These are phyloP conservation scores for Phytophthora ramorum DNA, from an alignment of 352 stramenopile genomes.

Conservation along the genomic window DNA sequence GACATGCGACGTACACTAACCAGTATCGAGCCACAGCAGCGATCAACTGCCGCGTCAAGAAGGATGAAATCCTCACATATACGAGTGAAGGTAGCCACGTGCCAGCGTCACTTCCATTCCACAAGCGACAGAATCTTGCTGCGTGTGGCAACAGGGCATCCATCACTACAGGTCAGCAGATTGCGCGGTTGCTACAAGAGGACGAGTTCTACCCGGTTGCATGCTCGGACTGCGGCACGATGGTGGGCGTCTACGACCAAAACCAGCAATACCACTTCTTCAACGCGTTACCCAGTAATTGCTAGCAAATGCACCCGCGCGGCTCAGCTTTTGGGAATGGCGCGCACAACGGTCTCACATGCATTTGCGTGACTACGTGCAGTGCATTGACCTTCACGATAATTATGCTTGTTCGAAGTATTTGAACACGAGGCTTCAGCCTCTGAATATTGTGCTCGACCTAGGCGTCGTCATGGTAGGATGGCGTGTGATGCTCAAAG, in stretches of 20 bases:
- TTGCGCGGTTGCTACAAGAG: slow-evolving; percentile 38
- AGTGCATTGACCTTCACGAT: slow-evolving; percentile 3
- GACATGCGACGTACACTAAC: slow-evolving; percentile 69
- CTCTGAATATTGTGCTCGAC: slow-evolving; percentile 24
- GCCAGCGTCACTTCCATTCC: slow-evolving; percentile 37
- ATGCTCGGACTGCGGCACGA: slow-evolving; percentile 81
- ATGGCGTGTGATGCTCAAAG: slow-evolving; percentile 9
- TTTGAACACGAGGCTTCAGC: too few relatives aligned
- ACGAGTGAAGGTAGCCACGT: slow-evolving; percentile 23
- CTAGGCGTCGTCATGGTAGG: slow-evolving; percentile 14
- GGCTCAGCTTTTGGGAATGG: too few relatives aligned
- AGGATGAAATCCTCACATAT: slow-evolving; percentile 73
- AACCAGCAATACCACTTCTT: slow-evolving; percentile 80
- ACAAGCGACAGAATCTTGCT: slow-evolving; percentile 45
- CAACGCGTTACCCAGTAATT: slow-evolving; percentile 75
- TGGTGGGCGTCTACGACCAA: slow-evolving; percentile 71
- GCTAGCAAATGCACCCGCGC: slow-evolving; percentile 20
- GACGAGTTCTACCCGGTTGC: slow-evolving; percentile 75
- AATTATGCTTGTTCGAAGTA: slow-evolving; percentile 22
- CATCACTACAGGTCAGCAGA: slow-evolving; percentile 24
- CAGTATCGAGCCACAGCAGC: slow-evolving; percentile 70
- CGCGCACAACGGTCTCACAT: too few relatives aligned
- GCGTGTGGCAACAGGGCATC: slow-evolving; percentile 9
- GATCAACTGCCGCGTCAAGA: slow-evolving; percentile 81
- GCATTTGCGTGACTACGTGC: neutral